Conservation (phyloP, 106 monocot species). For the Agapanthus africanus region DNA sequence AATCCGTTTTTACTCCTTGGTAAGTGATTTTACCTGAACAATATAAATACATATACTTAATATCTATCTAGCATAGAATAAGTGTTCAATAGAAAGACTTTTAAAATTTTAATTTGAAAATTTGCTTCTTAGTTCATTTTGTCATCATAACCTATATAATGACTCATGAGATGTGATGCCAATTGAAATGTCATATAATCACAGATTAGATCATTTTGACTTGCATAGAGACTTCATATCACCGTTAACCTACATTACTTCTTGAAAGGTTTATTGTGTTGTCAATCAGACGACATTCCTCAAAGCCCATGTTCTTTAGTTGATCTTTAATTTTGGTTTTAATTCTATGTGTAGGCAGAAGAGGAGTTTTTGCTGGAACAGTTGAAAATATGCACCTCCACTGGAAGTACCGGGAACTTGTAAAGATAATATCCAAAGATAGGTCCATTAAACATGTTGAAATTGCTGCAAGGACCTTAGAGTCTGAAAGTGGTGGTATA, state of each 20-base stretch:
- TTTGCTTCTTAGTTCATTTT: background rate
- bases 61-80: background rate
- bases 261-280: background rate
- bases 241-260: background rate
- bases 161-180: background rate
- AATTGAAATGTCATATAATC: background rate
- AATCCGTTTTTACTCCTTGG: conserved; percentile 80
- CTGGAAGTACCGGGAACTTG: conserved; percentile 98
- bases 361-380: conserved; percentile 95
- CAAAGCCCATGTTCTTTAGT: background rate
- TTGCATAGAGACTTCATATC: background rate
- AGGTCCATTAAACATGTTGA: conserved; percentile 48
- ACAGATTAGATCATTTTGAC: background rate
- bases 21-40: conserved; percentile 21
- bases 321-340: background rate
- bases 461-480: conserved; percentile 51
- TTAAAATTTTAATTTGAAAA: background rate
- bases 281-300: background rate
- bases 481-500: conserved; percentile 94
- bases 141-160: background rate
- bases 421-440: conserved; percentile 80
- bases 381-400: conserved; percentile 99
- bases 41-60: background rate
- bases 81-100: background rate
- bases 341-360: conserved; percentile 51